Conservation (phyloP, 1,284 basidiomycete genomes). For the Naganishia albida region DNA sequence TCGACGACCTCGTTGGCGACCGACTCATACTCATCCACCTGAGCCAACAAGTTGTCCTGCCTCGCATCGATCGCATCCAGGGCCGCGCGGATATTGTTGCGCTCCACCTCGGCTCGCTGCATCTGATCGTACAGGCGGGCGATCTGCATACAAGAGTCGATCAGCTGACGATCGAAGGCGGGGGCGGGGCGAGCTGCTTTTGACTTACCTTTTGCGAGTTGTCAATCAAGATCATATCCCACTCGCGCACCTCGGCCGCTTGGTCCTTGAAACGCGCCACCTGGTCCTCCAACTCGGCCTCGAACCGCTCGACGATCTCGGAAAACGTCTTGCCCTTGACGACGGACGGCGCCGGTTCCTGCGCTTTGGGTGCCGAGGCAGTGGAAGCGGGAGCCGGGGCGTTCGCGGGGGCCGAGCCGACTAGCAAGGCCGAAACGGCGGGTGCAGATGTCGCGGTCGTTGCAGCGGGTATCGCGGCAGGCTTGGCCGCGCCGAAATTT, state of each 20-base stretch:
- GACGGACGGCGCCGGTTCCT: slow-evolving; percentile 33
- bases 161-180: no score
- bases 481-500: slow-evolving; percentile 11
- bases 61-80: slow-evolving; percentile 32
- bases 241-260: slow-evolving; percentile 34
- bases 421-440: slow-evolving; percentile 20
- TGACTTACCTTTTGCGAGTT: slow-evolving; percentile 32
- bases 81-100: slow-evolving; percentile 28
- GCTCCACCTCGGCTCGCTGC: slow-evolving; percentile 32
- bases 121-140: slow-evolving; percentile 29
- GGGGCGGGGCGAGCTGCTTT: neutral
- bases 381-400: slow-evolving; percentile 7
- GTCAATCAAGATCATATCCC: slow-evolving; percentile 35
- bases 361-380: neutral
- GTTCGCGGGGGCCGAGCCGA: neutral
- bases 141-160: slow-evolving; percentile 16
- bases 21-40: slow-evolving; percentile 33
- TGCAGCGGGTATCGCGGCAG: slow-evolving; percentile 3
- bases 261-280: slow-evolving; percentile 32
- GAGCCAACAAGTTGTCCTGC: slow-evolving; percentile 28
- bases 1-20: slow-evolving; percentile 31
- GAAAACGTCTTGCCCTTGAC: slow-evolving; percentile 33
- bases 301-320: slow-evolving; percentile 34
- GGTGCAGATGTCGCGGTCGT: slow-evolving; percentile 11
- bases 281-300: slow-evolving; percentile 30